A percentile compares a stretch with the other conserved stretches of the same genome.
These are phyloP conservation scores for Mimosa pudica DNA, from an alignment of 306 rosid species.

Conservation along the genomic window DNA sequence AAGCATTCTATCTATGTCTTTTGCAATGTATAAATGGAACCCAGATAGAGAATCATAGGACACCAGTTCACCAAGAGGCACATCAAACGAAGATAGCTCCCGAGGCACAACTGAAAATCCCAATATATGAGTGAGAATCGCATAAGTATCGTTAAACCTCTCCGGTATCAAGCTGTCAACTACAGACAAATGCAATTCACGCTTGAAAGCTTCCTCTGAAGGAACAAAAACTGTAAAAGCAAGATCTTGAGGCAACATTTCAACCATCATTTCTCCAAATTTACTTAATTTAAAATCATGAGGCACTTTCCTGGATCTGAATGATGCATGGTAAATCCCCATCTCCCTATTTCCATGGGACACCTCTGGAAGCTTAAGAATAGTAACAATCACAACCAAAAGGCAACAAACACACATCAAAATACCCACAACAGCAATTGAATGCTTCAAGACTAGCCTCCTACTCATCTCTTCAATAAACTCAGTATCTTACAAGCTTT, in stretches of 20 bases:
- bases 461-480: constrained; percentile 49
- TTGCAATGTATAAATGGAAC: constrained; percentile 55
- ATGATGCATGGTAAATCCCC: constrained; percentile 42
- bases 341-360: constrained; percentile 29
- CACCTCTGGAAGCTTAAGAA: constrained; percentile 66
- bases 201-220: constrained; percentile 73
- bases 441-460: constrained; percentile 44
- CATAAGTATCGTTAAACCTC: constrained; percentile 68
- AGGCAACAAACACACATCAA: constrained; percentile 53
- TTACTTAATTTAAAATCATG: constrained; percentile 39
- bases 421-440: constrained; percentile 51
- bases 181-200: constrained; percentile 54
- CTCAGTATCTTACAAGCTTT: neutral
- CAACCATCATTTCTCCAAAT: constrained; percentile 79
- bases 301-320: constrained; percentile 39
- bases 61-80: constrained; percentile 49
- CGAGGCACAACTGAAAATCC: constrained; percentile 82
- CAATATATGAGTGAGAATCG: constrained; percentile 61
- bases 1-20: constrained; percentile 63
- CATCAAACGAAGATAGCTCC: constrained; percentile 43
- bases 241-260: constrained; percentile 84
- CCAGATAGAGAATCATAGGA: constrained; percentile 80
- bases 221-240: constrained; percentile 81
- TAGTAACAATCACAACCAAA: constrained; percentile 43
- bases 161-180: constrained; percentile 51